Base-by-base conservation (phyloP, 345 rosid genomes). In the Corchorus olitorius region DNA sequence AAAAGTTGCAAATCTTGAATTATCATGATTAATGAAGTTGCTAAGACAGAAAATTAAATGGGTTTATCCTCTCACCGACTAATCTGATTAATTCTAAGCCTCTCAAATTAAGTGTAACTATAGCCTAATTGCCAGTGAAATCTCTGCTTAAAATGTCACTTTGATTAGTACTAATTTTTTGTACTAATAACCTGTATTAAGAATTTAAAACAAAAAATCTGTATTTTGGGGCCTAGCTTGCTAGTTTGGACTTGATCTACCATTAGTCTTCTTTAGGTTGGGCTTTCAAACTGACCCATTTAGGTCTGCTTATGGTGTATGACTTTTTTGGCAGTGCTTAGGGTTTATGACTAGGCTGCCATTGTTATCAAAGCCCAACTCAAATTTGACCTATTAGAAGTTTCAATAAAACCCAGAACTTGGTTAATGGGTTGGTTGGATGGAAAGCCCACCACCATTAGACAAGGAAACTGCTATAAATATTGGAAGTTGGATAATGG, bases 31-130 rank as follows among this genome's bases (percentile, higher is more conserved):
- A 65, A 68, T 27, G 52, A 65, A 41, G 10, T 15, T 49, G 12
- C 27, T 69, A 69, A 69, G 59, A 33, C 59, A 69, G 33, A 10
- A 19, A 49, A 49, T 69, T 27, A 41, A 49, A 49, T 49, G 58
- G 58, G 58, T 2, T 48, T 68, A 68, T 68, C 58, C 14, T 68
- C 73, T 68, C 73, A 49, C 73, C 58, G 59, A 50, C 55, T 14
- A 27, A 15, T 49, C 14, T 69, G 58, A 69, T 49, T 58, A 58
- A 58, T 22, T 69, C 14, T 50, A 49, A 69, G 39, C 73, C 73
- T 69, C 59, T 69, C 58, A 50, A 49, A 27, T 50, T 68, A 68
- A 68, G 59, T 15, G 4, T 7, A 20, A 46, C n/a, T 67, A 66
- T 20, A 66, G 54, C 34, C 52, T 45, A 66, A 46, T 43, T 46